Conservation (phyloP, 805 yeast genomes). For the Starmerella tilneyi region DNA sequence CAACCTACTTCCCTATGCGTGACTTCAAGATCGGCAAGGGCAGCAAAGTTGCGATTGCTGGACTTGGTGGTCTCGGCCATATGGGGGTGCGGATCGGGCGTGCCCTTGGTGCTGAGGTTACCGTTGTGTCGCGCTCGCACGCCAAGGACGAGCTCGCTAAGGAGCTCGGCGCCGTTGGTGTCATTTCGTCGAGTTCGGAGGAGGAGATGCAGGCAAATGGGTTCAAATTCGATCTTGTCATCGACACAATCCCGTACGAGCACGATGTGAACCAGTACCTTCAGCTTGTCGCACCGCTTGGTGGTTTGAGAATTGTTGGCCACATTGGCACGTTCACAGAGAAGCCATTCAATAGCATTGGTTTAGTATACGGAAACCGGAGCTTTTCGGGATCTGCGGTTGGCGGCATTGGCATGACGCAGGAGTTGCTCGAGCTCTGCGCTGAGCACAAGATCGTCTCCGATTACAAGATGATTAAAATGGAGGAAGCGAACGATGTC, state of each 20-base stretch:
- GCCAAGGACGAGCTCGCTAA: conserved; percentile 45
- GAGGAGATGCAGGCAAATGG: conserved; percentile 31
- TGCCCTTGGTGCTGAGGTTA: conserved; percentile 54
- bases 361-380: conserved; percentile 38
- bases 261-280: conserved; percentile 43
- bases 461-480: conserved; percentile 51
- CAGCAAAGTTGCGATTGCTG: conserved; percentile 47
- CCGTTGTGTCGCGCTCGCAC: conserved; percentile 44
- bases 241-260: conserved; percentile 43
- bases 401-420: conserved; percentile 57
- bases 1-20: conserved; percentile 57
- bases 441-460: conserved; percentile 47
- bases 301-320: conserved; percentile 54
- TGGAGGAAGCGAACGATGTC: conserved; percentile 28
- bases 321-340: conserved; percentile 38
- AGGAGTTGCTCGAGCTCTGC: conserved; percentile 55
- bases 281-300: conserved; percentile 45
- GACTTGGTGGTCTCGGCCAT: conserved; percentile 61
- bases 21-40: conserved; percentile 41
- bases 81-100: conserved; percentile 48
- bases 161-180: conserved; percentile 48
- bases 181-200: conserved; percentile 40
- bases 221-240: conserved; percentile 40
- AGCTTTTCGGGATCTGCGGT: conserved; percentile 38
- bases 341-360: conserved; percentile 39